Percentiles rank a stretch among this genome's conserved stretches.
Conservation (phyloP, 495 filamentous ascomycete genomes). For the Penicillium angulare region DNA sequence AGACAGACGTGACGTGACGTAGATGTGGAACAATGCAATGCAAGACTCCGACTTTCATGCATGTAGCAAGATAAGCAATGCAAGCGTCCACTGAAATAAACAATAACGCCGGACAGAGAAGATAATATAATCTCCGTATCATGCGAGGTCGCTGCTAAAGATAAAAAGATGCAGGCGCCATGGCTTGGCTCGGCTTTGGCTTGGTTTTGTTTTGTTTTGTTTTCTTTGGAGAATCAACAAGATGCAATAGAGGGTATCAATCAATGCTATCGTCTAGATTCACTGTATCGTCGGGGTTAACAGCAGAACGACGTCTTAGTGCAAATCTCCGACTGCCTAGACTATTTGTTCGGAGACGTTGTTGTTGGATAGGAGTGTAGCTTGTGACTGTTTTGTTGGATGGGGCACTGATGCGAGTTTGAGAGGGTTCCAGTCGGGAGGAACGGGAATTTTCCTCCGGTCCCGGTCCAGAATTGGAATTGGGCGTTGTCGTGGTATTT, state of each 20-base stretch:
- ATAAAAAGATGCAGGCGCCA: constrained; percentile 18
- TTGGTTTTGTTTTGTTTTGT: too few species aligned
- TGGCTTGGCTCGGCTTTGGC: too few species aligned
- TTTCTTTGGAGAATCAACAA: neutral
- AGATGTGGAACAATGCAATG: constrained; percentile 13
- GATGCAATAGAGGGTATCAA: constrained; percentile 8
- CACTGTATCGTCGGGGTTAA: constrained; percentile 24
- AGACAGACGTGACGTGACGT: too few species aligned
- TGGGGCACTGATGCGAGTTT: constrained; percentile 37
- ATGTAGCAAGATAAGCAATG: constrained; percentile 17
- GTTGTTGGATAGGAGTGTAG: constrained; percentile 43
- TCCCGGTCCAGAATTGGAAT: constrained; percentile 11
- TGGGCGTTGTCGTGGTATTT: constrained; percentile 20
- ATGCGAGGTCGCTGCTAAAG: constrained; percentile 34
- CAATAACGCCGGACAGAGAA: constrained; percentile 32
- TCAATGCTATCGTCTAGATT: constrained; percentile 41
- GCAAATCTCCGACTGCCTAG: constrained; percentile 40
- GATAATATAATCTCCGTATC: constrained; percentile 13
- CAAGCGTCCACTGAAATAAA: constrained; percentile 16
- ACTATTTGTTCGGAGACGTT: constrained; percentile 40
- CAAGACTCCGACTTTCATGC: constrained; percentile 10
- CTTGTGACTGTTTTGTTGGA: constrained; percentile 41
- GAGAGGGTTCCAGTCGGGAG: constrained; percentile 25
- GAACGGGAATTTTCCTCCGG: constrained; percentile 23
- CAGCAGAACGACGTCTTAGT: constrained; percentile 33